Percentiles rank a stretch among this genome's conserved stretches.
Evolutionary conservation across 805 yeast genomes (phyloP).

Genomic region (Kazachstania psychrophila): DNA sequence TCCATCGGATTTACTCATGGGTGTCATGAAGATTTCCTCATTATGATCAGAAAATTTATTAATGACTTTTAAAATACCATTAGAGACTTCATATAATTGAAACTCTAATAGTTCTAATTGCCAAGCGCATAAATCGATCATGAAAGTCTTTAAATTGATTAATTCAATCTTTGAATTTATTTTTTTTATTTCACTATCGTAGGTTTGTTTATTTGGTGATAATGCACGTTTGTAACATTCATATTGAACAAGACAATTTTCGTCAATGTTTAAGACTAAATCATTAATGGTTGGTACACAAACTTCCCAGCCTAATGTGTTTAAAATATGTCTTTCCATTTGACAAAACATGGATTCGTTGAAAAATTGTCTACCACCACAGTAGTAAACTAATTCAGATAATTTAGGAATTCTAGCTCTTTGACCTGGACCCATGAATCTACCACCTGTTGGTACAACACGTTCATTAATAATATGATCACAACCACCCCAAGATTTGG

Average conservation of each 20-base stretch:
- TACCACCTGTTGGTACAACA: slow-evolving; percentile 45
- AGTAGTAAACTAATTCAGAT: slow-evolving; percentile 58
- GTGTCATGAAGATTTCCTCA: slow-evolving; percentile 20
- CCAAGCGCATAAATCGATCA: slow-evolving; percentile 41
- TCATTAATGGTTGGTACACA: slow-evolving; percentile 51
- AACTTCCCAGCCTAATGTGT: slow-evolving; percentile 63
- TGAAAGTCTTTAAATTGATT: slow-evolving; percentile 40
- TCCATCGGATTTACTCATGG: slow-evolving; percentile 10
- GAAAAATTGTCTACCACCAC: slow-evolving; percentile 51
- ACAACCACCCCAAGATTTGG: slow-evolving; percentile 70
- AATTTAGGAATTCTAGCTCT: slow-evolving; percentile 68
- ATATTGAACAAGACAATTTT: slow-evolving; percentile 35
- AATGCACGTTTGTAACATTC: slow-evolving; percentile 22
- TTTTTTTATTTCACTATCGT: slow-evolving; percentile 13
- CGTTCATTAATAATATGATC: slow-evolving; percentile 51
- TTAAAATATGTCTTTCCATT: slow-evolving; percentile 68
- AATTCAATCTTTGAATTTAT: slow-evolving; percentile 29
- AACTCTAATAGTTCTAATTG: slow-evolving; percentile 34
- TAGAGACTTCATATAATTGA: slow-evolving; percentile 24
- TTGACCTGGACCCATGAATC: slow-evolving; percentile 59
- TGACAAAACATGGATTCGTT: slow-evolving; percentile 53
- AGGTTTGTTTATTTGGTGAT: slow-evolving; percentile 15
- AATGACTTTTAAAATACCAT: slow-evolving; percentile 21
- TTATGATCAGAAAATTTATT: slow-evolving; percentile 22
- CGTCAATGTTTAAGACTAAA: slow-evolving; percentile 37